Conservation (phyloP, 352 stramenopile genomes). For the Phytophthora pluvialis region DNA sequence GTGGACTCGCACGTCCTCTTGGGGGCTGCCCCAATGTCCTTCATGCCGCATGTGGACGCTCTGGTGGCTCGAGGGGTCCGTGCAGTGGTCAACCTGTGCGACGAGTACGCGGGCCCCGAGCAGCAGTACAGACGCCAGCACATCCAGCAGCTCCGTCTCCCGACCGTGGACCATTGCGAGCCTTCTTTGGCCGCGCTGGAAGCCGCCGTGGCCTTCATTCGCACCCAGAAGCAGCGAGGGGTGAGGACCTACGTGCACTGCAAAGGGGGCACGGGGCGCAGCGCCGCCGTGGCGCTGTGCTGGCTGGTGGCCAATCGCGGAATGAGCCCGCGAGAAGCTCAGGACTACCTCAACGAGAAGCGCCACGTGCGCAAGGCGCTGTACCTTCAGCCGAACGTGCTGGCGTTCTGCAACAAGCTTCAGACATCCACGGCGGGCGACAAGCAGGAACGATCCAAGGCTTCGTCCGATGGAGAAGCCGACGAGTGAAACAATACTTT, state of each 20-base stretch:
- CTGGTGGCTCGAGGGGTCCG: slow-evolving; percentile 84
- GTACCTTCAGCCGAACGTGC: slow-evolving; percentile 89
- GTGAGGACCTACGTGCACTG: slow-evolving; percentile 97
- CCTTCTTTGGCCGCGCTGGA: slow-evolving; percentile 72
- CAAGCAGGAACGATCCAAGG: slow-evolving; percentile 10
- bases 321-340: slow-evolving; percentile 80
- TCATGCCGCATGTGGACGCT: slow-evolving; percentile 85
- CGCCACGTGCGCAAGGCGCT: slow-evolving; percentile 91
- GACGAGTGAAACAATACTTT: slow-evolving; percentile 31
- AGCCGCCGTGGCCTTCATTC: slow-evolving; percentile 89
- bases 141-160: slow-evolving; percentile 91
- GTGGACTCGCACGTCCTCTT: slow-evolving; percentile 94
- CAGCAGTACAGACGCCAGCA: slow-evolving; percentile 87
- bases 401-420: slow-evolving; percentile 76
- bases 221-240: slow-evolving; percentile 82
- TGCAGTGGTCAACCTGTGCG: slow-evolving; percentile 96
- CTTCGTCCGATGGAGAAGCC: slow-evolving; percentile 5
- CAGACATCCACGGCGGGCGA: slow-evolving; percentile 21
- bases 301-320: slow-evolving; percentile 86
- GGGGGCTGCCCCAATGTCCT: slow-evolving; percentile 91
- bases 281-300: slow-evolving; percentile 90
- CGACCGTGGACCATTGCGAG: slow-evolving; percentile 92
- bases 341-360: slow-evolving; percentile 90
- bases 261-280: slow-evolving; percentile 95
- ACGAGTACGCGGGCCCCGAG: slow-evolving; percentile 93